phyloP scores from a whole-genome alignment of 306 rosid species.

The Cicer arietinum region DNA sequence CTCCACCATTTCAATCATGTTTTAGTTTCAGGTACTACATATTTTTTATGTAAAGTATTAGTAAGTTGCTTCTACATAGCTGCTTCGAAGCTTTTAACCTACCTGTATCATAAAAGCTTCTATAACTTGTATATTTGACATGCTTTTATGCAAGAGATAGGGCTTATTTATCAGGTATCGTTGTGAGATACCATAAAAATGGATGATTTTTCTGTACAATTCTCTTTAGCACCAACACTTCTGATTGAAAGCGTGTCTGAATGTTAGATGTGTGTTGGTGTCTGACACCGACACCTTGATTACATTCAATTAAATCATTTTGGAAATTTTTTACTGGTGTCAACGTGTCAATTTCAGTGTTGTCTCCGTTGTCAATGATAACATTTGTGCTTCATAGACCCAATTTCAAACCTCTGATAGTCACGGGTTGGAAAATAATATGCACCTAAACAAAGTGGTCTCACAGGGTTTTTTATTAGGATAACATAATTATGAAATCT shows the following conservation, averaged over 20 bases:
- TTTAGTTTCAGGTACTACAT: slow-evolving; percentile 82
- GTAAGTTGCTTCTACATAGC: slow-evolving; percentile 30
- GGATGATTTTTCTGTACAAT: slow-evolving; percentile 6
- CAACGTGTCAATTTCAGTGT: no score
- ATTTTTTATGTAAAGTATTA: neutral
- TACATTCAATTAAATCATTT: no score
- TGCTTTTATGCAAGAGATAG: slow-evolving; percentile 11
- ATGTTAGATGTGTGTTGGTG: no score
- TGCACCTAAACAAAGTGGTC: slow-evolving; percentile 24
- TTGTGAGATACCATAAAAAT: slow-evolving; percentile 12
- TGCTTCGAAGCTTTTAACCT: slow-evolving; percentile 6
- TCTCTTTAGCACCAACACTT: no score
- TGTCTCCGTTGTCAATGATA: no score
- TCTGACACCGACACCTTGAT: no score
- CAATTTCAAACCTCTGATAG: slow-evolving; percentile 32
- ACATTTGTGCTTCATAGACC: no score
- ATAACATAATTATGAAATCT: neutral
- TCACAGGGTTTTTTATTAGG: slow-evolving; percentile 31
- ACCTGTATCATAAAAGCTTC: neutral
- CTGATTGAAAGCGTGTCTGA: no score
- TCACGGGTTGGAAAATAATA: slow-evolving; percentile 18
- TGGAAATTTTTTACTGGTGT: no score
- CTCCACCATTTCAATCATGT: slow-evolving; percentile 68
- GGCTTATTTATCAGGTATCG: slow-evolving; percentile 15
- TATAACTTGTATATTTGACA: neutral